These are phyloP conservation scores for Casaregolazyma lundiana DNA, from an alignment of 1,139 yeast genomes.

Conservation along the genomic window DNA sequence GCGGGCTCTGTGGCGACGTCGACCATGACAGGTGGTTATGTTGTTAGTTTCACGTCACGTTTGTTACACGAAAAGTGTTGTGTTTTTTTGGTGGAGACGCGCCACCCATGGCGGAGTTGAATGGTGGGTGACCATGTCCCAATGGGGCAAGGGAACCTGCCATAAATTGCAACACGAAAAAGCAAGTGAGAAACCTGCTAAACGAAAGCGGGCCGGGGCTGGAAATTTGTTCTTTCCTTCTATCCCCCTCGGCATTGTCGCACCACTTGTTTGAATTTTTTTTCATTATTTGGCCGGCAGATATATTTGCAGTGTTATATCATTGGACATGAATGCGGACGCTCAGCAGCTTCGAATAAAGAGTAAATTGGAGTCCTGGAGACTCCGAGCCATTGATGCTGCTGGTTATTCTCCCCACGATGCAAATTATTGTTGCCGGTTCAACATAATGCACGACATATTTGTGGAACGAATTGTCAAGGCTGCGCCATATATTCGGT, in stretches of 20 bases:
- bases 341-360: conserved; percentile 13
- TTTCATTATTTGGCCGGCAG: background rate
- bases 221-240: conserved; percentile 1
- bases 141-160: background rate
- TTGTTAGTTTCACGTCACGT: background rate
- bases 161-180: background rate
- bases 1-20: conserved; percentile 3
- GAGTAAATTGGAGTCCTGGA: conserved; percentile 23
- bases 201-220: background rate
- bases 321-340: background rate
- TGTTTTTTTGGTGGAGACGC: background rate
- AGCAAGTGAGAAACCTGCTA: background rate
- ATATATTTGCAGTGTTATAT: background rate
- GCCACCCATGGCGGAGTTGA: background rate
- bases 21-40: background rate
- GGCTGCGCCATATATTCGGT: conserved; percentile 22
- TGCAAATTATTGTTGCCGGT: conserved; percentile 25
- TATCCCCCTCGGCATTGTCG: background rate
- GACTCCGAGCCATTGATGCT: conserved; percentile 21
- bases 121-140: background rate
- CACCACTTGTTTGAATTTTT: too few species aligned
- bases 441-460: conserved; percentile 28
- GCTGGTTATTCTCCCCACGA: conserved; percentile 25
- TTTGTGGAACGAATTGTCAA: conserved; percentile 27
- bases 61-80: background rate